A percentile compares a stretch with the other conserved stretches of the same genome.
Conservation (phyloP, 495 filamentous ascomycete genomes). For the Aspergillus wentii region DNA sequence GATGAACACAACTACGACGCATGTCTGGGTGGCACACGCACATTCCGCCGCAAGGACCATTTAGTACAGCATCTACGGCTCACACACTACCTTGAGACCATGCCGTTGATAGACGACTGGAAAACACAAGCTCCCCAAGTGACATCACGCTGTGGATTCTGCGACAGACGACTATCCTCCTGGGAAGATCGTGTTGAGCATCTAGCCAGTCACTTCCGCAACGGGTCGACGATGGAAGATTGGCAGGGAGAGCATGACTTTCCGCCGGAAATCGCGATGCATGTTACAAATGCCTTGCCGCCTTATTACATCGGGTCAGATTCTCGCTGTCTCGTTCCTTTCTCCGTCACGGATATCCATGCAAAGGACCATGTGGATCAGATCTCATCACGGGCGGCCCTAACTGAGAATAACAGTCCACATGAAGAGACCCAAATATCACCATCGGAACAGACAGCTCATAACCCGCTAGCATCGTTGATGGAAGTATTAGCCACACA, state of each 20-base stretch:
- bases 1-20: constrained; percentile 50
- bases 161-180: constrained; percentile 50
- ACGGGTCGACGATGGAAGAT: constrained; percentile 57
- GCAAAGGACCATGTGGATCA: constrained; percentile 14
- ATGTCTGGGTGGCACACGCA: constrained; percentile 63
- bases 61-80: constrained; percentile 69
- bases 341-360: constrained; percentile 12
- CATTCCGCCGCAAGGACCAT: constrained; percentile 77
- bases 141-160: constrained; percentile 63
- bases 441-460: no score
- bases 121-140: constrained; percentile 55
- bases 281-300: constrained; percentile 60
- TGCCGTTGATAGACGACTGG: constrained; percentile 63
- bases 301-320: constrained; percentile 37
- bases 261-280: constrained; percentile 52
- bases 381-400: constrained; percentile 13
- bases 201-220: constrained; percentile 59
- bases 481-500: constrained; percentile 14
- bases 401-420: neutral
- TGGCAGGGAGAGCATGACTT: constrained; percentile 71
- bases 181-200: constrained; percentile 60
- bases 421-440: neutral
- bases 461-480: constrained; percentile 11
- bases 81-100: constrained; percentile 59
- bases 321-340: constrained; percentile 19